Evolutionary conservation across 2,329 filamentous ascomycete species (phyloP).

Genomic region (Fusarium piperis): DNA sequence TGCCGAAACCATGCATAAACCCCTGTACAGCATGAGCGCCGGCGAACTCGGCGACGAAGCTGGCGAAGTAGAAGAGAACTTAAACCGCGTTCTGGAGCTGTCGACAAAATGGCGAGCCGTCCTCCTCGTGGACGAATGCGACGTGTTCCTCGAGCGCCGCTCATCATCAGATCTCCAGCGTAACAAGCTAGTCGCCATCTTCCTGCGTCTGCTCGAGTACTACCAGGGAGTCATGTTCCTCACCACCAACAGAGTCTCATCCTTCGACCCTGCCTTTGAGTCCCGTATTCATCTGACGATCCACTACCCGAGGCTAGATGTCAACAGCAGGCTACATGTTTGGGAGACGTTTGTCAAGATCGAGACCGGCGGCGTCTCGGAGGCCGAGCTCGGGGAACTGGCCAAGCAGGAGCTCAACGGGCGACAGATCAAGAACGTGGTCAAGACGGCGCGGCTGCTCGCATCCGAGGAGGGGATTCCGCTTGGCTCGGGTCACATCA

Average conservation of each 20-base stretch:
- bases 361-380: neutral
- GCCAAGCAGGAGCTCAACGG: conserved; percentile 9
- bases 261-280: conserved; percentile 14
- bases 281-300: conserved; percentile 16
- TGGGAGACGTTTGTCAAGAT: conserved; percentile 7
- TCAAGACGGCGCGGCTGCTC: conserved; percentile 13
- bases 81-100: conserved; percentile 8
- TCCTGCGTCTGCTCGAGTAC: conserved; percentile 10
- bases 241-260: conserved; percentile 3
- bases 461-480: neutral
- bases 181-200: conserved; percentile 18
- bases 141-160: conserved; percentile 11
- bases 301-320: conserved; percentile 1
- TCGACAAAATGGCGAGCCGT: conserved; percentile 19
- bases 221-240: conserved; percentile 21
- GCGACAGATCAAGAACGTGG: conserved; percentile 19
- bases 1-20: conserved; percentile 16
- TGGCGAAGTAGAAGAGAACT: conserved; percentile 1
- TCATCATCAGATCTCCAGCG: neutral
- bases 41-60: conserved; percentile 5
- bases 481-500: neutral
- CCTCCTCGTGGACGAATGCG: conserved; percentile 11
- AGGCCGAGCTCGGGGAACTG: neutral
- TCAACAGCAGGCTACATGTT: neutral
- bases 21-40: conserved; percentile 11